Evolutionary conservation across 2,329 filamentous ascomycete genomes (phyloP), one percentile per base, ranked within the genome.

Genomic region (Stromatinia cepivora): DNA sequence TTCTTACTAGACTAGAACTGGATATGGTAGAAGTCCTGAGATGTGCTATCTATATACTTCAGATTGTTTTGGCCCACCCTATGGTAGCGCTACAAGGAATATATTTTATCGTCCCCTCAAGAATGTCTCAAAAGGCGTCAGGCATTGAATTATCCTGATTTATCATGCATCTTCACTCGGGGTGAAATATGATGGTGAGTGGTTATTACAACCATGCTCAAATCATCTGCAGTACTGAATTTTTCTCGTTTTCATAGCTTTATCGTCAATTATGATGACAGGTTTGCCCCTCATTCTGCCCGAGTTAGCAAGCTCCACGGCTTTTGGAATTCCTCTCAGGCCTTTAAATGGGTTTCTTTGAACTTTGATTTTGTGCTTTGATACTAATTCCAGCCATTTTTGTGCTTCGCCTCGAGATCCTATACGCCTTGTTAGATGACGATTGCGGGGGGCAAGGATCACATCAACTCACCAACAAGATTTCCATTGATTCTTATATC

Each of bases 201-300:
- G 22, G 20, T 31, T 63, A 34, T 52, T 31, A 20, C 9, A 63
- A 4, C 22, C 22, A 36, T 52, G 7, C 20, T 63, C 15, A 50
- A 9, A 76, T 34, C 72, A 76, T 75, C 53, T 73, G 69, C 20
- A 74, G 22, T 15, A 71, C 70, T 8, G 69, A 73, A 34, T 70
- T 72, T 61, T 72, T 75, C 59, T 76, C 71, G 10, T 74, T 73
- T 36, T 72, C 69, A 77, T 73, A 0, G 74, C 76, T 67, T 81
- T 79, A 31, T 79, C 73, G 71, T 86, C 85, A 17, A 87, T 81
- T 15, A 87, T 74, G 42, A 87, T 81, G 31, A 86, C 81, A 0
- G 79, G 85, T 76, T 88, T 87, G 0, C 86, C 85, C 71, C 82
- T 80, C 74, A 87, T 81, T 78, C 84, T 83, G 0, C 85, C 86